Evolutionary conservation across 305 asterid genomes (phyloP).

Genomic region (Fraxinus platypoda): DNA sequence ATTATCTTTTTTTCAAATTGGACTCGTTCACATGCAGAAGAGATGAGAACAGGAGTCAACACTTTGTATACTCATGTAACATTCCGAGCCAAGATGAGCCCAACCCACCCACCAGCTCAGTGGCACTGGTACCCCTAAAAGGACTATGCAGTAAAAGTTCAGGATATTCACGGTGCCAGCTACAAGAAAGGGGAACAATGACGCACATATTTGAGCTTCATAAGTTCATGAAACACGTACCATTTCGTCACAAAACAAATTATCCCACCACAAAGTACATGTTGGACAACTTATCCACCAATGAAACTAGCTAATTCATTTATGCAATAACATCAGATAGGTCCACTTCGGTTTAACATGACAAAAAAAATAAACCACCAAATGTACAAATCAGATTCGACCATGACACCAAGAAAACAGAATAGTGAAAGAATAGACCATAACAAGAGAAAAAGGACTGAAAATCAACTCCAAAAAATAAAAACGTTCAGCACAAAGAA

Average conservation of each 20-base stretch:
- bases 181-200: background rate
- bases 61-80: background rate
- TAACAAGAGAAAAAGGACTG: background rate
- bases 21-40: background rate
- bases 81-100: background rate
- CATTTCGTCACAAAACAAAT: background rate
- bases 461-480: background rate
- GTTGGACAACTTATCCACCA: background rate
- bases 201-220: background rate
- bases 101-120: background rate
- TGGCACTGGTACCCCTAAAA: background rate
- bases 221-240: background rate
- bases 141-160: background rate
- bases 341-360: background rate
- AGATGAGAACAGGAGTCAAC: background rate
- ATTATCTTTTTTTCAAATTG: background rate
- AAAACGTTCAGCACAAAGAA: background rate
- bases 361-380: background rate
- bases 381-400: background rate
- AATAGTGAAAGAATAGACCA: background rate
- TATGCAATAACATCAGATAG: background rate
- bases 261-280: background rate
- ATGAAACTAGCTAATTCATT: background rate
- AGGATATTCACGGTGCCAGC: background rate
- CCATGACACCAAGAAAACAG: background rate